A percentile compares a stretch with the other conserved stretches of the same genome.
phyloP scores from a whole-genome alignment of 192 early-diverging fungal species.

The Rhizophagus prolifer region DNA sequence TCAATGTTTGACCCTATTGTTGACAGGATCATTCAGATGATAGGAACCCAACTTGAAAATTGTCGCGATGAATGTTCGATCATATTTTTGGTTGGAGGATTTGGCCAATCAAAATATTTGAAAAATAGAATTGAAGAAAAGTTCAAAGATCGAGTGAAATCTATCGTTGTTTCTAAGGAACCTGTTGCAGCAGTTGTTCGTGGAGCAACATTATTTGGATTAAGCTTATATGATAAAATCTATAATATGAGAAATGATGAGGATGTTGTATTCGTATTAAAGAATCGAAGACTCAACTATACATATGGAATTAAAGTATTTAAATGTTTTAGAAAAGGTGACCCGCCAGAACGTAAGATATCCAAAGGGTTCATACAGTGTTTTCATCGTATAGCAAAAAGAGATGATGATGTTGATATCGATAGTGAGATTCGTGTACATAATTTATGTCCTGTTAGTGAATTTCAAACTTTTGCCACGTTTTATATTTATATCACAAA shows the following conservation, averaged over 20 bases:
- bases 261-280: no score
- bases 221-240: not conserved
- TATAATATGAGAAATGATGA: no score
- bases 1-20: conserved; percentile 56
- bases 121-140: conserved; percentile 54
- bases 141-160: conserved; percentile 45
- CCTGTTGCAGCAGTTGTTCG: conserved; percentile 54
- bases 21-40: conserved; percentile 48
- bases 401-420: not conserved
- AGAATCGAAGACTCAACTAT: no score
- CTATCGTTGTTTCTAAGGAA: conserved; percentile 51
- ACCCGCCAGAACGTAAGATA: no score
- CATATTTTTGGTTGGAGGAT: conserved; percentile 59
- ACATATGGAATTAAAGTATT: no score
- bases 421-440: not conserved
- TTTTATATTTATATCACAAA: not conserved
- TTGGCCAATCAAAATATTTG: conserved; percentile 56
- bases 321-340: no score
- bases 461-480: not conserved
- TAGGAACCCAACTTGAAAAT: conserved; percentile 52
- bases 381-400: not conserved
- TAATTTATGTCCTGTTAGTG: not conserved
- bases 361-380: no score
- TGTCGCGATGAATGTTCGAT: conserved; percentile 38
- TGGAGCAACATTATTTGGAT: conserved; percentile 54